Evolutionary conservation across 2,329 filamentous ascomycete species (phyloP).

Genomic region (Exophiala xenobiotica): DNA sequence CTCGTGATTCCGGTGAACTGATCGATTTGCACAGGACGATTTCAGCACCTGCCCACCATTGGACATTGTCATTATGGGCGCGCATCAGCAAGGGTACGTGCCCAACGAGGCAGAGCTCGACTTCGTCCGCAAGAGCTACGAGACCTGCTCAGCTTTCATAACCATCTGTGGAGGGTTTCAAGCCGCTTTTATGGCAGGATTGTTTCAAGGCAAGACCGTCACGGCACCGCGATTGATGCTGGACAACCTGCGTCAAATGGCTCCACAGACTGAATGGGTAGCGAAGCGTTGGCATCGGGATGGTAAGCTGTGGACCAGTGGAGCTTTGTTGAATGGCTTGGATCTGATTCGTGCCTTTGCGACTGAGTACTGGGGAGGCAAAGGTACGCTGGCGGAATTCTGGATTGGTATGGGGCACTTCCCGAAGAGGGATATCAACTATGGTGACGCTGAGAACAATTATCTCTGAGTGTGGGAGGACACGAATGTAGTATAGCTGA

Average conservation of each 20-base stretch:
- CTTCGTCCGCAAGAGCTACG: conserved; percentile 24
- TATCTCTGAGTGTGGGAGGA: too few relatives aligned
- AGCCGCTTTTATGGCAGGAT: conserved; percentile 15
- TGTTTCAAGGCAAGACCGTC: conserved; percentile 22
- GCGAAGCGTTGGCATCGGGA: conserved; percentile 33
- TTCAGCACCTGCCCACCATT: conserved; percentile 25
- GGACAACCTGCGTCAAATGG: conserved; percentile 5
- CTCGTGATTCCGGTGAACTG: too few relatives aligned
- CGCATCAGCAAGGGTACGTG: conserved; percentile 14
- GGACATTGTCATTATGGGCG: conserved; percentile 26
- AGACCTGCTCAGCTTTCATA: conserved; percentile 22
- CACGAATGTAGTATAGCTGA: too few relatives aligned
- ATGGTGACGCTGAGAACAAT: conserved; percentile 13
- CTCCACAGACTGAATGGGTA: conserved; percentile 19
- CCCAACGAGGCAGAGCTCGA: conserved; percentile 20
- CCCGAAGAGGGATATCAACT: conserved; percentile 15
- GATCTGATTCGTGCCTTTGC: conserved; percentile 36
- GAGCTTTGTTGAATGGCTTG: conserved; percentile 35
- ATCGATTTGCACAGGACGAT: conserved; percentile 23
- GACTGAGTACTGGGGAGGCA: conserved; percentile 31
- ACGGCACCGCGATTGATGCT: conserved; percentile 21
- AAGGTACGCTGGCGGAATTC: conserved; percentile 24
- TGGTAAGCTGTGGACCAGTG: conserved; percentile 38
- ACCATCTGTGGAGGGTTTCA: conserved; percentile 25
- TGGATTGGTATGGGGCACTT: conserved; percentile 16